These are phyloP conservation scores for Pythium rhizo-oryzae DNA, from an alignment of 352 stramenopile genomes.

Conservation along the genomic window DNA sequence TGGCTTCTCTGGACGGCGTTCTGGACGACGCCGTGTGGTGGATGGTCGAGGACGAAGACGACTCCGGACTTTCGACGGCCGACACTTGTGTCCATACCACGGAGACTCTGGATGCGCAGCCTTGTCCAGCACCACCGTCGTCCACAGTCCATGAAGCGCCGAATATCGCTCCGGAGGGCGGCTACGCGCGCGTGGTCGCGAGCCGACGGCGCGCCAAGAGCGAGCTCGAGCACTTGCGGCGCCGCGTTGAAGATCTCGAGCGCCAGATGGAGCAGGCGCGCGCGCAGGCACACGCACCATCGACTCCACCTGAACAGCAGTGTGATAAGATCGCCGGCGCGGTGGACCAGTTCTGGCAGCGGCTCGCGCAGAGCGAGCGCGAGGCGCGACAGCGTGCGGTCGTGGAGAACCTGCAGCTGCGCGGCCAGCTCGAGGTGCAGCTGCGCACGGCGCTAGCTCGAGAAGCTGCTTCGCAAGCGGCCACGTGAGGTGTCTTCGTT, in stretches of 20 bases:
- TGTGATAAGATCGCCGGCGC: not conserved
- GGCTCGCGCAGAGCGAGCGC: constrained; percentile 5
- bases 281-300: not conserved
- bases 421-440: constrained; percentile 6
- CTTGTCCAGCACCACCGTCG: too few species aligned
- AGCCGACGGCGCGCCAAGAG: constrained; percentile 10
- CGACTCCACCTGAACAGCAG: not conserved
- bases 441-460: constrained; percentile 5
- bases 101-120: not conserved
- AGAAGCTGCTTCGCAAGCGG: constrained; percentile 18
- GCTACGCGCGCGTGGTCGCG: constrained; percentile 10
- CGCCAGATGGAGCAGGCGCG: not conserved
- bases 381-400: constrained; percentile 9
- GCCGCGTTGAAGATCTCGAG: constrained; percentile 13
- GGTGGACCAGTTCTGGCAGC: constrained; percentile 18
- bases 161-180: too few species aligned
- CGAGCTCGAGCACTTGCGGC: constrained; percentile 12
- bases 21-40: not conserved
- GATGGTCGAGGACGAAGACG: not conserved
- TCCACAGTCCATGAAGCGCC: too few species aligned
- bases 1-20: too few species aligned
- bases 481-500: not conserved
- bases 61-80: not conserved
- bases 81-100: not conserved
- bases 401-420: constrained; percentile 14